Percentiles rank a stretch among this genome's conserved stretches.
Conservation (phyloP, 257 asterid species). For the Primulina huaijiensis region DNA sequence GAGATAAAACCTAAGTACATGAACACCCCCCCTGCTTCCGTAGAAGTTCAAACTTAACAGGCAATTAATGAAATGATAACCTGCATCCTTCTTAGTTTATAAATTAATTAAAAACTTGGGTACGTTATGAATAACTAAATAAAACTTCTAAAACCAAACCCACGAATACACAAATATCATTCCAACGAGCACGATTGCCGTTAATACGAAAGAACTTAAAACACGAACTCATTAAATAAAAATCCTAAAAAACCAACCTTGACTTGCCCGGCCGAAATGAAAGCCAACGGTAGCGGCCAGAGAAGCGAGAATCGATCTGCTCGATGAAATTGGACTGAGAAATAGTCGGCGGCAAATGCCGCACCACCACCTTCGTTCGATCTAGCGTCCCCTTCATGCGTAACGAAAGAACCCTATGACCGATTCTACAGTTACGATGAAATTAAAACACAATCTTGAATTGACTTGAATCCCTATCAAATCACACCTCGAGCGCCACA, state of each 20-base stretch:
- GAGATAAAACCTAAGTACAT: slow-evolving; percentile 18
- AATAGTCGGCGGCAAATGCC: slow-evolving; percentile 99
- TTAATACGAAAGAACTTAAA: neutral
- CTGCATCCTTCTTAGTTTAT: neutral
- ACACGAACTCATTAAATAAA: neutral
- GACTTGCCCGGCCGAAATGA: slow-evolving; percentile 73
- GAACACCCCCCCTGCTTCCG: neutral
- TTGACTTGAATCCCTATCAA: slow-evolving; percentile 27
- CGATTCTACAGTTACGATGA: slow-evolving; percentile 28
- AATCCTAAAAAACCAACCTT: slow-evolving; percentile 49
- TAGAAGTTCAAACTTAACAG: neutral
- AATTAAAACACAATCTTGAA: slow-evolving; percentile 17
- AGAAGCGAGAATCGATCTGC: slow-evolving; percentile 77
- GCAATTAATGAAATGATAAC: slow-evolving; percentile 18
- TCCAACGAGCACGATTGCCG: neutral
- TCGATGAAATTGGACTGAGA: slow-evolving; percentile 84
- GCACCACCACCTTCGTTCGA: slow-evolving; percentile 96
- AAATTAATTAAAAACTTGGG: slow-evolving; percentile 9
- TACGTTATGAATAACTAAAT: neutral
- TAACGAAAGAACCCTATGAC: slow-evolving; percentile 57
- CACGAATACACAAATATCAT: neutral
- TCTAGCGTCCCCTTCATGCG: slow-evolving; percentile 92
- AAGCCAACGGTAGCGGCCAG: slow-evolving; percentile 79
- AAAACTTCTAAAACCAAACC: neutral
- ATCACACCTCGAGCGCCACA: slow-evolving; percentile 31